phyloP scores from a whole-genome alignment of 2,329 filamentous ascomycete species.

The Botrytis sinoallii region DNA sequence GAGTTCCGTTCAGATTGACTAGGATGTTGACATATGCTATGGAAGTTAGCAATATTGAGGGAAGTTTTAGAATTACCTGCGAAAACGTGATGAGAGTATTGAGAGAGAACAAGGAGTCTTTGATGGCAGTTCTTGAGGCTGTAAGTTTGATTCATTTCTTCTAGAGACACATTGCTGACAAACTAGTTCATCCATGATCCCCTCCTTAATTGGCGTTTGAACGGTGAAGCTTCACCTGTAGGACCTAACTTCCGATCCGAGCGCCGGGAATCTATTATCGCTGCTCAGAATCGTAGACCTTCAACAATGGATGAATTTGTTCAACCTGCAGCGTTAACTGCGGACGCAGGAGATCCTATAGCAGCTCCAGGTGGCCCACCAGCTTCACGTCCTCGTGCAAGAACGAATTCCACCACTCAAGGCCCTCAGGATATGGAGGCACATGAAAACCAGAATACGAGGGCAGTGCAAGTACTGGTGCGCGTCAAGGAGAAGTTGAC shows the following conservation, averaged over 20 bases:
- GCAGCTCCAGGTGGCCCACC: conserved; percentile 45
- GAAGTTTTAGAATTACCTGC: conserved; percentile 95
- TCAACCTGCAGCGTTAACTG: conserved; percentile 52
- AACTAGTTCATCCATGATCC: conserved; percentile 95
- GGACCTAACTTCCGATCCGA: conserved; percentile 67
- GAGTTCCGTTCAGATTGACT: conserved; percentile 95
- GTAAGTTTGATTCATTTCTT: conserved; percentile 55
- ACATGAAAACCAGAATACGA: conserved; percentile 84
- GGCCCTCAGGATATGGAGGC: conserved; percentile 43
- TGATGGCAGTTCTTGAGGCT: conserved; percentile 97
- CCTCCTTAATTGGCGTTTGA: conserved; percentile 94
- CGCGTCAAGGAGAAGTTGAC: conserved; percentile 95
- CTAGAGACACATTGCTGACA: conserved; percentile 25
- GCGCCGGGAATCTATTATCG: conserved; percentile 51
- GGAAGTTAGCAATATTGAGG: conserved; percentile 99
- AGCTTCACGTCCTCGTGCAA: conserved; percentile 50
- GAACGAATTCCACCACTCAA: conserved; percentile 56
- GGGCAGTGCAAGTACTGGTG: conserved; percentile 85
- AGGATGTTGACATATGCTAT: conserved; percentile 99
- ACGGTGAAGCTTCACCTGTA: conserved; percentile 56
- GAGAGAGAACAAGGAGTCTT: conserved; percentile 93
- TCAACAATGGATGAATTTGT: conserved; percentile 66
- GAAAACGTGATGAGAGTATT: conserved; percentile 98
- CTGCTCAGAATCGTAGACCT: conserved; percentile 53
- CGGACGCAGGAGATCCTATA: conserved; percentile 43